A percentile compares a stretch with the other conserved stretches of the same genome.
phyloP scores from a whole-genome alignment of 1,139 yeast species.

The Kluyveromyces marxianus region DNA sequence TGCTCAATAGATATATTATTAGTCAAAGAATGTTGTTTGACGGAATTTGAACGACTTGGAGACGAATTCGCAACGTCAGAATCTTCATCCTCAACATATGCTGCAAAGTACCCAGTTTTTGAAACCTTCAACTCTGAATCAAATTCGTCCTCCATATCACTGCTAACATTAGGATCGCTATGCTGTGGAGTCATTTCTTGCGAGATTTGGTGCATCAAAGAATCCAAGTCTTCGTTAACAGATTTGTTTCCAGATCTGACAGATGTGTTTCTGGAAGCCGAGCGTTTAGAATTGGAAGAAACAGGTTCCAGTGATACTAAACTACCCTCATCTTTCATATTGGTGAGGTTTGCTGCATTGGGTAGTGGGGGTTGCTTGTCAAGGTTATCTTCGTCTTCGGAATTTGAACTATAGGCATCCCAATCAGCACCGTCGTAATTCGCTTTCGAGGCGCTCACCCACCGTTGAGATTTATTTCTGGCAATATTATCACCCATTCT shows the following conservation, averaged over 20 bases:
- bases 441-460: slow-evolving; percentile 54
- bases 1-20: too few relatives aligned
- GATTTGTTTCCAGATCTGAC: slow-evolving; percentile 4
- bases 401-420: slow-evolving; percentile 24
- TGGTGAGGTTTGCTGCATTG: slow-evolving; percentile 12
- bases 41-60: neutral
- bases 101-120: slow-evolving; percentile 17
- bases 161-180: neutral
- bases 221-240: slow-evolving; percentile 26
- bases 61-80: slow-evolving; percentile 5
- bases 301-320: neutral
- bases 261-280: slow-evolving; percentile 1
- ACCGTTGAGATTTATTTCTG: slow-evolving; percentile 55
- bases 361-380: slow-evolving; percentile 13
- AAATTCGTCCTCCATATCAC: slow-evolving; percentile 6
- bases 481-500: slow-evolving; percentile 34
- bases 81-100: slow-evolving; percentile 7
- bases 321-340: neutral
- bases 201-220: slow-evolving; percentile 27
- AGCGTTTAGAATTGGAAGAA: neutral
- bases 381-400: slow-evolving; percentile 6
- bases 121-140: slow-evolving; percentile 14
- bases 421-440: slow-evolving; percentile 53
- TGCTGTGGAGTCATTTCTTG: slow-evolving; percentile 26
- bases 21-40: neutral